Conservation (phyloP, 2,329 filamentous ascomycete genomes). For the Scolecobasidium constrictum region DNA sequence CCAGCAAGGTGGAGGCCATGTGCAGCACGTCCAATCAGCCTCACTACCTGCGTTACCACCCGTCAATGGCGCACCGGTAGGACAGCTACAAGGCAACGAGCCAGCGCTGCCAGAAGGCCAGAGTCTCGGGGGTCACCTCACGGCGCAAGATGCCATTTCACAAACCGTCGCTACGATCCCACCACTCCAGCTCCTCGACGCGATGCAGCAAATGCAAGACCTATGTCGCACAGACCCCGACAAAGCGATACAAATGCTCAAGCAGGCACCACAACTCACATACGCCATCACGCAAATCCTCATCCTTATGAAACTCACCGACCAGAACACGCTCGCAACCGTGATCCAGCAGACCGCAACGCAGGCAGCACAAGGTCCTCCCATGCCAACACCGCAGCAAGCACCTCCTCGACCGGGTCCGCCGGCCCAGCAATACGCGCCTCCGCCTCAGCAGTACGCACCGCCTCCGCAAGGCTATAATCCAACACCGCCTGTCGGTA, state of each 20-base stretch:
- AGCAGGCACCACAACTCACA: slow-evolving; percentile 81
- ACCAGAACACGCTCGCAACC: slow-evolving; percentile 67
- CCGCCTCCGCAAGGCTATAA: slow-evolving; percentile 18
- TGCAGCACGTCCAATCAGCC: slow-evolving; percentile 27
- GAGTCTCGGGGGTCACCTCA: slow-evolving; percentile 72
- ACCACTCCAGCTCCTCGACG: slow-evolving; percentile 80
- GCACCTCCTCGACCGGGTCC: slow-evolving; percentile 30
- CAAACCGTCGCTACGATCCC: slow-evolving; percentile 80
- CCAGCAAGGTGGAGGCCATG: slow-evolving; percentile 18
- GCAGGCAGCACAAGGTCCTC: slow-evolving; percentile 14
- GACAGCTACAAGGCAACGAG: slow-evolving; percentile 35
- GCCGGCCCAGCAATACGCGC: slow-evolving; percentile 15
- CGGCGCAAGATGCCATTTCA: slow-evolving; percentile 82
- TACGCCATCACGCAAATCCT: slow-evolving; percentile 94
- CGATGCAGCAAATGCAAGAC: slow-evolving; percentile 88
- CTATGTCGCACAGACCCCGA: slow-evolving; percentile 72
- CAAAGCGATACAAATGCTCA: slow-evolving; percentile 75
- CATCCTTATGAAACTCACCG: slow-evolving; percentile 84
- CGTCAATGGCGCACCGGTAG: not conserved
- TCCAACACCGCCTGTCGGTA: slow-evolving; percentile 38
- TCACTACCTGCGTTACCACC: slow-evolving; percentile 19
- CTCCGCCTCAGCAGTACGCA: slow-evolving; percentile 10
- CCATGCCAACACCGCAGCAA: slow-evolving; percentile 18
- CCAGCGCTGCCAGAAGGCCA: slow-evolving; percentile 76
- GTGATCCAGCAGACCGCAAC: slow-evolving; percentile 55